Base-by-base conservation (phyloP, 2,329 filamentous ascomycete species). In the Arachnomyces sp. region DNA sequence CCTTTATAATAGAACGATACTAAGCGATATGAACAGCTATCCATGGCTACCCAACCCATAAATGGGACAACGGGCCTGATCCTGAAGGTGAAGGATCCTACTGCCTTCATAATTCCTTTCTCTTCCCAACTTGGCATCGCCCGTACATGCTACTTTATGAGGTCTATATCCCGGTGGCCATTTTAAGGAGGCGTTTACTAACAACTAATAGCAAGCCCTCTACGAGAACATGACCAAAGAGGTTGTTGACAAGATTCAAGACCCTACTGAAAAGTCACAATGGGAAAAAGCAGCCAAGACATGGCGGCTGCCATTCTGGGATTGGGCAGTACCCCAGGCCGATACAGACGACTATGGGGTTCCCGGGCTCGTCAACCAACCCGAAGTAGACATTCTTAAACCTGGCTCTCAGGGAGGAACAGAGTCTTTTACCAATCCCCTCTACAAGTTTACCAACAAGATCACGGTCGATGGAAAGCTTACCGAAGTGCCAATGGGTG, bases 111-210 rank as follows among this genome's bases (percentile, higher is more conserved):
- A 75, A 72, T 28, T 84, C 82, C 3, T 77, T 82, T 37, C 66
- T 92, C 11, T 92, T 94, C 57, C 77, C 82, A 17, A 75, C 80
- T 32, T 93, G 87, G 87, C 87, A 94, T 68, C 76, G 87, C 34
- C 83, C 86, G 1, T 93, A 90, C 59, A 68, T 92, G 42, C 67
- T 73, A 4, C 61, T 82, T 3, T 79, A 66, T 44, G 71, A 83
- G 65, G 74, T 52, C 35, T 30, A 32, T 25, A n/a, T 8, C 12
- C 9, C 73, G 49, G 33, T 52, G 32, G 11, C 31, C 7, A 18
- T 9, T 15, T 13, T 17, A 15, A 31, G 38, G n/a, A 44, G 36
- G 4, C n/a, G 14, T 13, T 38, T 7, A 17, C 8, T 15, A 13
- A 31, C 12, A 11, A n/a, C 13, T 12, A 18, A 39, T 14, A 68